Conservation (phyloP, 495 filamentous ascomycete genomes). For the Lasiosphaeris hirsuta region DNA sequence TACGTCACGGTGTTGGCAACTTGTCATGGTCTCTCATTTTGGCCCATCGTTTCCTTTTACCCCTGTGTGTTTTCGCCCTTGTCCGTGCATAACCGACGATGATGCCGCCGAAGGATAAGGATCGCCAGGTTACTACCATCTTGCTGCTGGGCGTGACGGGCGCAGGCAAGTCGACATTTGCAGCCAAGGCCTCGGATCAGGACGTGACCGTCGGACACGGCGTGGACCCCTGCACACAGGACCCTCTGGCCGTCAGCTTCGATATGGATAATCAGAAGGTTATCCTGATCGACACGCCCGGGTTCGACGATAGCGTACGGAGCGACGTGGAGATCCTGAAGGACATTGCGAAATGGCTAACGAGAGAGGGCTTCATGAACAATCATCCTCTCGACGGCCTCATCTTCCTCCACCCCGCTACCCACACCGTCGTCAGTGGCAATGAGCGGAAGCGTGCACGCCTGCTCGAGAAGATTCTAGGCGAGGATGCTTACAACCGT, state of each 20-base stretch:
- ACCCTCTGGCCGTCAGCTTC: constrained; percentile 2
- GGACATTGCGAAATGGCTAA: constrained; percentile 30
- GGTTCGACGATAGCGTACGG: constrained; percentile 41
- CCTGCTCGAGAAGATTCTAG: neutral
- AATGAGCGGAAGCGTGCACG: neutral
- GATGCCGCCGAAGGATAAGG: too few relatives aligned
- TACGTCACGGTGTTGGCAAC: too few relatives aligned
- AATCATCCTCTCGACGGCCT: constrained; percentile 1
- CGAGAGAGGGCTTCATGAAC: neutral
- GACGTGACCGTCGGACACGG: constrained; percentile 2
- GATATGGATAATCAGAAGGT: constrained; percentile 3
- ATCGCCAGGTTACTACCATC: too few relatives aligned
- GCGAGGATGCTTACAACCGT: neutral
- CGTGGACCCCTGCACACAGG: constrained; percentile 6
- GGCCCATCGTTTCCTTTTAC: too few relatives aligned
- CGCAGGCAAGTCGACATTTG: constrained; percentile 9
- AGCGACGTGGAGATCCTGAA: constrained; percentile 40
- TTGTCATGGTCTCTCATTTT: too few relatives aligned
- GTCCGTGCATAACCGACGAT: too few relatives aligned
- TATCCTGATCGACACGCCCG: constrained; percentile 42
- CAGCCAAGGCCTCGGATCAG: constrained; percentile 1
- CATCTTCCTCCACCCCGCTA: neutral
- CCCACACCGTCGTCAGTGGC: neutral
- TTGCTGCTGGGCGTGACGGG: constrained; percentile 7
- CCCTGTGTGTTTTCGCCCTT: too few relatives aligned